These are phyloP conservation scores for Fusarium sp. DNA, from an alignment of 2,329 filamentous ascomycete species.

Conservation along the genomic window DNA sequence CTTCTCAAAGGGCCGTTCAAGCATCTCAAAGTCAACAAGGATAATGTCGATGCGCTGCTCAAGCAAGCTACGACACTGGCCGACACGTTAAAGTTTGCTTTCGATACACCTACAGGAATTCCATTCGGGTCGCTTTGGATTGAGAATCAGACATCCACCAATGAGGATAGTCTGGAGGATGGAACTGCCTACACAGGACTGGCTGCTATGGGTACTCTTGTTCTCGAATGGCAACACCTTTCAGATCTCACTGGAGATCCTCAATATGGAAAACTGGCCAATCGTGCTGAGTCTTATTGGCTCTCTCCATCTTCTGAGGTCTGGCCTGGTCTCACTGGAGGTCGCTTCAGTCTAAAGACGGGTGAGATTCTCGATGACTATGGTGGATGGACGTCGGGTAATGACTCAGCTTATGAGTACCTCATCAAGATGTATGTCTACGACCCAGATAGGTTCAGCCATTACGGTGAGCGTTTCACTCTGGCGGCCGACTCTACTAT, in stretches of 20 bases:
- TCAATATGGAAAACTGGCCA: not conserved
- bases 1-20: conserved; percentile 51
- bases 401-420: conserved; percentile 69
- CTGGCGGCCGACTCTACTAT: conserved; percentile 58
- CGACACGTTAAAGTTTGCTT: conserved; percentile 46
- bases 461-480: conserved; percentile 50
- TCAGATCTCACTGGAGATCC: conserved; percentile 11
- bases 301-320: conserved; percentile 9
- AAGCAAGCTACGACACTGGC: conserved; percentile 71
- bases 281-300: conserved; percentile 6
- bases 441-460: conserved; percentile 64
- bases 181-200: not conserved
- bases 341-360: conserved; percentile 2
- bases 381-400: conserved; percentile 65
- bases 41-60: conserved; percentile 61
- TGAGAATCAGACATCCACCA: conserved; percentile 1
- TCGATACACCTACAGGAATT: conserved; percentile 7
- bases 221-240: conserved; percentile 18
- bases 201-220: conserved; percentile 7
- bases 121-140: not conserved
- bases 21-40: conserved; percentile 48
- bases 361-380: conserved; percentile 40
- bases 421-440: conserved; percentile 69
- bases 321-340: conserved; percentile 14
- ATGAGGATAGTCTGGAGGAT: not conserved